These are phyloP conservation scores for Nicotiana tabacum DNA, from an alignment of 257 asterid genomes.

Conservation along the genomic window DNA sequence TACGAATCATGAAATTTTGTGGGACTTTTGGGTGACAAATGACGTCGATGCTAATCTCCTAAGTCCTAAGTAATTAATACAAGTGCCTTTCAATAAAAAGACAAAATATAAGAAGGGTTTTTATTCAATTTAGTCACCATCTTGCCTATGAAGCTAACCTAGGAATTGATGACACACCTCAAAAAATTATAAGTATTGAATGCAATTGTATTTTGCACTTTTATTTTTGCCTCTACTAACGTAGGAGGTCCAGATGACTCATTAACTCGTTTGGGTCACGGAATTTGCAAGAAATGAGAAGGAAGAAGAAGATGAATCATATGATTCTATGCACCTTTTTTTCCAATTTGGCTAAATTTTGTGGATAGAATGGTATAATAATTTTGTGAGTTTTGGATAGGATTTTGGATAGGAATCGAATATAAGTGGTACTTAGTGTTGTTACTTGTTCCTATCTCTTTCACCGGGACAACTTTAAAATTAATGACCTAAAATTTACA, in stretches of 20 bases:
- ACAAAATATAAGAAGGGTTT: neutral
- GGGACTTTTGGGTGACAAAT: conserved; percentile 19
- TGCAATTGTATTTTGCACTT: conserved; percentile 15
- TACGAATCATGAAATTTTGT: conserved; percentile 9
- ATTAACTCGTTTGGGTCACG: conserved; percentile 40
- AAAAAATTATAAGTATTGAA: neutral
- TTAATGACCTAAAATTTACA: neutral
- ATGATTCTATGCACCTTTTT: conserved; percentile 23
- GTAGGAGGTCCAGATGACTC: neutral
- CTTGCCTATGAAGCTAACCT: conserved; percentile 15
- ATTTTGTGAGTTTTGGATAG: neutral
- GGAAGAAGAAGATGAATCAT: conserved; percentile 24
- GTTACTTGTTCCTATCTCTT: neutral
- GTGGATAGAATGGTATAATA: neutral
- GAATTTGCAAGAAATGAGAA: conserved; percentile 17
- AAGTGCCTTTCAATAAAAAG: neutral
- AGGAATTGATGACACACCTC: neutral
- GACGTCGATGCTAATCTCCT: neutral
- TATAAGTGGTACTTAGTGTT: conserved; percentile 7
- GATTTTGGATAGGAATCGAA: conserved; percentile 15
- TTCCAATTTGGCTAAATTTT: conserved; percentile 5
- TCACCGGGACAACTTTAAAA: neutral
- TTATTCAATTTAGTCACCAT: conserved; percentile 27
- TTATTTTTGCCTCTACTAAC: neutral
- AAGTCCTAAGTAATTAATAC: neutral